Percentiles rank a stretch among this genome's conserved stretches.
phyloP scores from a whole-genome alignment of 2,329 filamentous ascomycete species.

The Cercospora sp. region DNA sequence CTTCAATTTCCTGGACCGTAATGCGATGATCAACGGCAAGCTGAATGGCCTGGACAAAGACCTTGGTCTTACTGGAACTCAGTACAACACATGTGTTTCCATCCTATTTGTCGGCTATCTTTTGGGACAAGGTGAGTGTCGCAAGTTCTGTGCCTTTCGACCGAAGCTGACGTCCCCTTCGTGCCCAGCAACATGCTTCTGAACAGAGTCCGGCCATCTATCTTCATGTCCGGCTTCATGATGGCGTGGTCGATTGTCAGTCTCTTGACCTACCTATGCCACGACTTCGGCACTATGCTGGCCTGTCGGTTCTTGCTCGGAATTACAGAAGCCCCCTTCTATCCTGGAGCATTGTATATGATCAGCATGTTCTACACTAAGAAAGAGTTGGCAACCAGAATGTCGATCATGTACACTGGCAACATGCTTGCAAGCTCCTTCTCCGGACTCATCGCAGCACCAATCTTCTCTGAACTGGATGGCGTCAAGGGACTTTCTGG shows the following conservation, averaged over 20 bases:
- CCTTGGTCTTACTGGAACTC: constrained; percentile 16
- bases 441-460: constrained; percentile 56
- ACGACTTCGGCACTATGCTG: constrained; percentile 13
- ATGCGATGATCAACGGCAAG: constrained; percentile 26
- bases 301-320: constrained; percentile 14
- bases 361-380: constrained; percentile 42
- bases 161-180: neutral
- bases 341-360: neutral
- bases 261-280: constrained; percentile 15
- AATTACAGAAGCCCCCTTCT: neutral
- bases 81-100: constrained; percentile 17
- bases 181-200: constrained; percentile 16
- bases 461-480: constrained; percentile 65
- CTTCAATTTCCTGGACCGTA: constrained; percentile 26
- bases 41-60: constrained; percentile 27
- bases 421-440: constrained; percentile 61
- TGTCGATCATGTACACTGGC: constrained; percentile 32
- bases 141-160: neutral
- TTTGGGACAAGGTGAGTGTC: constrained; percentile 1
- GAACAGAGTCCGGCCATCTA: constrained; percentile 16
- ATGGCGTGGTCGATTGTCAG: constrained; percentile 17
- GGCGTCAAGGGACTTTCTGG: constrained; percentile 56
- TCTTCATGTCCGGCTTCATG: constrained; percentile 16
- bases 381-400: constrained; percentile 41
- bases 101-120: constrained; percentile 19